phyloP scores from a whole-genome alignment of 768 basidiomycete species.

The Agrocybe pediades region DNA sequence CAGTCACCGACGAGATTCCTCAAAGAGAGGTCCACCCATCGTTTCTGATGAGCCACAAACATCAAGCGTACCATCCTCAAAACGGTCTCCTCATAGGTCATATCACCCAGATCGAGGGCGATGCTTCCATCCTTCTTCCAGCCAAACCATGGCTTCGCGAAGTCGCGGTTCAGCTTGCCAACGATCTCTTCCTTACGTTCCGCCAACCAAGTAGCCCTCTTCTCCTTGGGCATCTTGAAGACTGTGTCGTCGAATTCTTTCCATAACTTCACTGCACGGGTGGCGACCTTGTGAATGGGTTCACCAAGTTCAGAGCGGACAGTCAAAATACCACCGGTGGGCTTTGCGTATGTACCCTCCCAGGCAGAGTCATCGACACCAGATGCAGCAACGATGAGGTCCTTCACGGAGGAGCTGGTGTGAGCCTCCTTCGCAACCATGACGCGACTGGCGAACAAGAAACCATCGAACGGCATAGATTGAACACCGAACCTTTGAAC shows the following conservation, averaged over 20 bases:
- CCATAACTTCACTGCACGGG: conserved; percentile 96
- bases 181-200: conserved; percentile 91
- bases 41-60: conserved; percentile 88
- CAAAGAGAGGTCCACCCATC: conserved; percentile 92
- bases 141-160: conserved; percentile 96
- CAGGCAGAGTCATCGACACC: conserved; percentile 89
- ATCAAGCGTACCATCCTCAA: conserved; percentile 91
- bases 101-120: conserved; percentile 86
- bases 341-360: conserved; percentile 94
- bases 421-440: conserved; percentile 99
- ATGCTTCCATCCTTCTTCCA: conserved; percentile 91
- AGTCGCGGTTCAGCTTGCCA: conserved; percentile 89
- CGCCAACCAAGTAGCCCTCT: conserved; percentile 84
- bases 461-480: conserved; percentile 98
- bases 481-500: conserved; percentile 77
- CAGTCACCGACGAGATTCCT: conserved; percentile 96
- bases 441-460: conserved; percentile 93
- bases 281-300: conserved; percentile 99
- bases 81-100: conserved; percentile 98
- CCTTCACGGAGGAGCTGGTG: conserved; percentile 92
- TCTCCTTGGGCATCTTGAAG: conserved; percentile 95
- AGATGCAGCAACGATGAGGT: conserved; percentile 91
- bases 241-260: conserved; percentile 98
- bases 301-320: conserved; percentile 98
- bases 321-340: conserved; percentile 94